phyloP scores from a whole-genome alignment of 768 basidiomycete species.

The Pleurotus salmoneostramineus region DNA sequence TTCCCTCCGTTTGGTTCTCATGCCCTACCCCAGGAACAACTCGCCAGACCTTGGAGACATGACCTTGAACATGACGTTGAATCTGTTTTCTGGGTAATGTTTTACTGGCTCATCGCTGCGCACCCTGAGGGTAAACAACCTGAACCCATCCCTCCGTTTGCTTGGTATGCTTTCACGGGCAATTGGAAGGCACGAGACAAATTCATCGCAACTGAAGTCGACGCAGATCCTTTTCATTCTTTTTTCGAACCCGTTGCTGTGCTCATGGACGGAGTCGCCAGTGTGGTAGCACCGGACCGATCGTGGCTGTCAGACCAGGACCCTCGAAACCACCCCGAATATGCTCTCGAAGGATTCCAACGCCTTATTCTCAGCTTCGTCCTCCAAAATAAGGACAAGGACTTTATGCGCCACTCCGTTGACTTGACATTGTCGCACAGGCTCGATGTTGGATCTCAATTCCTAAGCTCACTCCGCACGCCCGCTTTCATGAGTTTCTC shows the following conservation, averaged over 20 bases:
- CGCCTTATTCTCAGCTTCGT: neutral
- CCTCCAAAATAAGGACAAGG: neutral
- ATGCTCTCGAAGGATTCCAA: neutral
- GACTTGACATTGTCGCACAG: neutral
- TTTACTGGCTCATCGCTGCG: neutral
- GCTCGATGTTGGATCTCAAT: neutral
- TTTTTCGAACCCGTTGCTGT: neutral
- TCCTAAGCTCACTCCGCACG: neutral
- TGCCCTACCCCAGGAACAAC: neutral
- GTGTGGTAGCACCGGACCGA: neutral
- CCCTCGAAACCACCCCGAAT: neutral
- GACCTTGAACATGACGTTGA: neutral
- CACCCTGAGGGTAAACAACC: neutral
- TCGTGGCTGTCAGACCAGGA: neutral
- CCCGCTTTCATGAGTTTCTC: neutral
- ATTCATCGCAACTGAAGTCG: neutral
- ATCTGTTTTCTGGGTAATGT: neutral
- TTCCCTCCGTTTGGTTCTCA: neutral
- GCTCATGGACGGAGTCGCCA: neutral
- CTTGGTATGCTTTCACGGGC: neutral
- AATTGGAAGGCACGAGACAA: neutral
- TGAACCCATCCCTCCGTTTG: neutral
- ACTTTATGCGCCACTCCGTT: neutral
- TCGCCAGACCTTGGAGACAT: neutral
- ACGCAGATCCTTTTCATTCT: neutral